A percentile compares a stretch with the other conserved stretches of the same genome.
Conservation (phyloP, 306 rosid genomes). For the Cucurbita ficifolia region DNA sequence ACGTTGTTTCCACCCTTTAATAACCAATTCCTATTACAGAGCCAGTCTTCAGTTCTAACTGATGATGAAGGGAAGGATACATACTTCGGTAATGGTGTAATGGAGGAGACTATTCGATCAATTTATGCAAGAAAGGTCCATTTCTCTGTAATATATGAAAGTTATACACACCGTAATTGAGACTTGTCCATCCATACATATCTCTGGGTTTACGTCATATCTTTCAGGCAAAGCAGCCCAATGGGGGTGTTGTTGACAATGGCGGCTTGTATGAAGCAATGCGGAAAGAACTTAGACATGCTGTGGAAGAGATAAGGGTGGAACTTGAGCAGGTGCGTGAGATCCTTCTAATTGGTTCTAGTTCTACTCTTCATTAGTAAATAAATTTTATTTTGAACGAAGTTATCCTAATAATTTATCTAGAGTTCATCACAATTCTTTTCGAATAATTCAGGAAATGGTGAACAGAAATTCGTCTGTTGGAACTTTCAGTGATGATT, state of each 20-base stretch:
- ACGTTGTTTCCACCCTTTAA: neutral
- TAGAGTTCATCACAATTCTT: neutral
- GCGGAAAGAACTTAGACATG: slow-evolving; percentile 54
- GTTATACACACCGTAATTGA: neutral
- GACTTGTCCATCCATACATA: neutral
- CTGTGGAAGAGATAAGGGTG: slow-evolving; percentile 34
- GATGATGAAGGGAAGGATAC: slow-evolving; percentile 71
- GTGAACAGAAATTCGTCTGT: slow-evolving; percentile 37
- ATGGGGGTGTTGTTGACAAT: slow-evolving; percentile 23
- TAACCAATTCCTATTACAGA: slow-evolving; percentile 35
- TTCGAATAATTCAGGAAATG: slow-evolving; percentile 32
- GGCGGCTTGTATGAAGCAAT: slow-evolving; percentile 43
- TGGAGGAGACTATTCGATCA: slow-evolving; percentile 32
- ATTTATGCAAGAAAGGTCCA: slow-evolving; percentile 52
- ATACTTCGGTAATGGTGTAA: slow-evolving; percentile 30
- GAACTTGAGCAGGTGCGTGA: slow-evolving; percentile 54
- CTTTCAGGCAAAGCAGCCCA: slow-evolving; percentile 38
- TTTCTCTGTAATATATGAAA: neutral
- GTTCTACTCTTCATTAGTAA: neutral
- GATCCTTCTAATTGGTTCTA: slow-evolving; percentile 1
- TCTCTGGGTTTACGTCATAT: slow-evolving; percentile 13
- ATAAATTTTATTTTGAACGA: neutral
- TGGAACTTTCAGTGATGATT: slow-evolving; percentile 20
- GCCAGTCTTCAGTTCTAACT: slow-evolving; percentile 77
- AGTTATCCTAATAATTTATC: neutral